Conservation (phyloP, 805 yeast species). For the Citeromyces matritensis region DNA sequence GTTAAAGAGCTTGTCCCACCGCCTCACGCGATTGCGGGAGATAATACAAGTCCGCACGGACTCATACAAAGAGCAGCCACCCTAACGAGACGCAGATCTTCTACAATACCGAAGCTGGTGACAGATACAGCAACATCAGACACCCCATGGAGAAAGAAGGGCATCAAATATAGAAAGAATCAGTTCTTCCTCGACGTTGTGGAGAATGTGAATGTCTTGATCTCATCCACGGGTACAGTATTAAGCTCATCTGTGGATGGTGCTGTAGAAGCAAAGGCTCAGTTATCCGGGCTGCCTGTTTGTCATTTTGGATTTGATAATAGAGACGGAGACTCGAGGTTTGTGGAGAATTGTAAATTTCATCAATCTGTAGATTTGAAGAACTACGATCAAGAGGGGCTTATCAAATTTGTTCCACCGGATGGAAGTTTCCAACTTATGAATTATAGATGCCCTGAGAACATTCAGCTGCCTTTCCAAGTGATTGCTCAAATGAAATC, state of each 20-base stretch:
- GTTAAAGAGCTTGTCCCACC: constrained; percentile 16
- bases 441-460: constrained; percentile 49
- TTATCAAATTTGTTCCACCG: constrained; percentile 70
- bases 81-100: constrained; percentile 6
- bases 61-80: constrained; percentile 8
- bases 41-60: background rate
- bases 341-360: constrained; percentile 62
- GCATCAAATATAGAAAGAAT: constrained; percentile 66
- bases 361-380: constrained; percentile 76
- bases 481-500: constrained; percentile 38
- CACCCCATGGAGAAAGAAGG: constrained; percentile 57
- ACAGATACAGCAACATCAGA: constrained; percentile 5
- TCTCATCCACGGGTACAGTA: constrained; percentile 49
- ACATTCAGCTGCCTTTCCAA: constrained; percentile 56
- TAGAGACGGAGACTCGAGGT: constrained; percentile 5
- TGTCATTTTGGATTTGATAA: constrained; percentile 74
- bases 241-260: constrained; percentile 70
- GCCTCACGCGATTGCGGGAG: constrained; percentile 1
- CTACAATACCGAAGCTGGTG: constrained; percentile 2
- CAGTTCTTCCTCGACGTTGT: constrained; percentile 65
- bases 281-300: constrained; percentile 67
- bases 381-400: constrained; percentile 47
- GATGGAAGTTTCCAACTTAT: constrained; percentile 79
- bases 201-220: constrained; percentile 60
- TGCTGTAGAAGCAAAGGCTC: constrained; percentile 51